Percentiles rank a stretch among this genome's conserved stretches.
phyloP scores from a whole-genome alignment of 148 eudicot genomes.

The Rhododendron griersonianum region DNA sequence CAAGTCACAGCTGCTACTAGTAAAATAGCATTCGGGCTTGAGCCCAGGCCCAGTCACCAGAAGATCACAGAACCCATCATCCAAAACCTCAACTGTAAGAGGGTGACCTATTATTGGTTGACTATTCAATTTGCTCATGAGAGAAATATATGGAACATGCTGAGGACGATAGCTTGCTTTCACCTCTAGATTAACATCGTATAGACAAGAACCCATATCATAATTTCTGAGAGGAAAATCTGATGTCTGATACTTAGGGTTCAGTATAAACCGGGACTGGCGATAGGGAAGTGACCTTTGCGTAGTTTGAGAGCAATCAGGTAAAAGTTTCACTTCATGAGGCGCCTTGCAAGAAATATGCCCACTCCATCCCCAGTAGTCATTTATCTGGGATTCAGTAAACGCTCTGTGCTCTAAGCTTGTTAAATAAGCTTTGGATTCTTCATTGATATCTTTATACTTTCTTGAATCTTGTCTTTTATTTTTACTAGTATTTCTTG shows the following conservation, averaged over 20 bases:
- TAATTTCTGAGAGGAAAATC: constrained; percentile 28
- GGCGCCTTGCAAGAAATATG: constrained; percentile 13
- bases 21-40: constrained; percentile 17
- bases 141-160: constrained; percentile 74
- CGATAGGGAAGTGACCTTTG: constrained; percentile 44
- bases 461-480: constrained; percentile 27
- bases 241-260: constrained; percentile 37
- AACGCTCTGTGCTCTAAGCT: constrained; percentile 17
- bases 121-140: constrained; percentile 66
- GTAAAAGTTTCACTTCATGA: constrained; percentile 11
- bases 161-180: constrained; percentile 50
- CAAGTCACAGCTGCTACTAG: constrained; percentile 42
- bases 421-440: constrained; percentile 22
- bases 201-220: constrained; percentile 26
- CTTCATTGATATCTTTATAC: constrained; percentile 26
- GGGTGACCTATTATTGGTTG: constrained; percentile 77
- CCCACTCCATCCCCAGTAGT: constrained; percentile 38
- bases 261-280: constrained; percentile 44
- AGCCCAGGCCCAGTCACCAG: constrained; percentile 10
- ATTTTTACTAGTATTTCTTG: constrained; percentile 35
- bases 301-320: constrained; percentile 10
- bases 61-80: constrained; percentile 52
- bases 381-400: constrained; percentile 23
- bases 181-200: constrained; percentile 61
- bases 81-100: constrained; percentile 53